These are phyloP conservation scores for Suillus spraguei DNA, from an alignment of 768 basidiomycete genomes.

Conservation along the genomic window DNA sequence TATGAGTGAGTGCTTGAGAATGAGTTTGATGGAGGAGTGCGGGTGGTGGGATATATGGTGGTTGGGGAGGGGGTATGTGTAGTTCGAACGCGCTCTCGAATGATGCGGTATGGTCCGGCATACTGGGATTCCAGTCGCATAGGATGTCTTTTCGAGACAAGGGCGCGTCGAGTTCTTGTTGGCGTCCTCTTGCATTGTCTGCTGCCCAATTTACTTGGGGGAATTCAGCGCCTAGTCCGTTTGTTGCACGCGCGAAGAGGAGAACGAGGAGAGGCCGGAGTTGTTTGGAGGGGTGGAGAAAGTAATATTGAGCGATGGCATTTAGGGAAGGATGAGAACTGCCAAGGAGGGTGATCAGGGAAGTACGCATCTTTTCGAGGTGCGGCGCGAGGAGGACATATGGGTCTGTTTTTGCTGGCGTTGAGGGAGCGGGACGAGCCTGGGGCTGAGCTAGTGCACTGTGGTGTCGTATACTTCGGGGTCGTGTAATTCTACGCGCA, in stretches of 20 bases:
- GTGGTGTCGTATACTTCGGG: constrained; percentile 32
- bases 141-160: constrained; percentile 79
- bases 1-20: constrained; percentile 36
- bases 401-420: constrained; percentile 52
- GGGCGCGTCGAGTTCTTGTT: constrained; percentile 75
- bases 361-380: constrained; percentile 68
- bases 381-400: constrained; percentile 72
- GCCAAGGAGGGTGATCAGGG: constrained; percentile 77
- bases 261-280: constrained; percentile 88
- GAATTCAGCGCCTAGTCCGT: constrained; percentile 79
- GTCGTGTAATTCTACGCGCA: constrained; percentile 7
- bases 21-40: constrained; percentile 24
- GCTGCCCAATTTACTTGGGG: constrained; percentile 61
- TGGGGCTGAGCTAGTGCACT: constrained; percentile 45
- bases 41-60: constrained; percentile 18
- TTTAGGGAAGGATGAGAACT: constrained; percentile 87
- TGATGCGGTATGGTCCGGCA: constrained; percentile 76
- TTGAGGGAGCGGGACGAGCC: constrained; percentile 13
- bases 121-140: constrained; percentile 88
- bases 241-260: constrained; percentile 89
- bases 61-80: constrained; percentile 32
- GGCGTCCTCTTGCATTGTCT: constrained; percentile 55
- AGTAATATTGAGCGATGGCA: constrained; percentile 91
- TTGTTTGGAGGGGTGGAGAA: constrained; percentile 87
- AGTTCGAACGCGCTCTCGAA: constrained; percentile 64